Evolutionary conservation across 2,329 filamentous ascomycete genomes (phyloP).

Genomic region (Fusarium floridanum): DNA sequence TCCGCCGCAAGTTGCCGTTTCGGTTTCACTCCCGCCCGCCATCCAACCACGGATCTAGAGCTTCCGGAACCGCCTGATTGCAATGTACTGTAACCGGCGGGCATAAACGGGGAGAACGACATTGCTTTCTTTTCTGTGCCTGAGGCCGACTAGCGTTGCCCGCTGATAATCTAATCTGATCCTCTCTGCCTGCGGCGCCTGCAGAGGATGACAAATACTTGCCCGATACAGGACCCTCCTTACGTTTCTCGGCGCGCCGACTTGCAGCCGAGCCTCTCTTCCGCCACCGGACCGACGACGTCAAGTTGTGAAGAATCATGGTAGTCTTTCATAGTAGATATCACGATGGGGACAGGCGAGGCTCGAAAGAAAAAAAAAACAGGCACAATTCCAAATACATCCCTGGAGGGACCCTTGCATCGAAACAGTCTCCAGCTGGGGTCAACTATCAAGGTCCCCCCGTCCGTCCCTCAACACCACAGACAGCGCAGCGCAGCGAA

Average conservation of each 20-base stretch:
- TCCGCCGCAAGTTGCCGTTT: conserved; percentile 1
- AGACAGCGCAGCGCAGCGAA: neutral
- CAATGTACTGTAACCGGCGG: neutral
- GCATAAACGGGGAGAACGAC: neutral
- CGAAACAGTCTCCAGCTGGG: conserved; percentile 9
- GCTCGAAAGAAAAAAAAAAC: neutral
- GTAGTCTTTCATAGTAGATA: neutral
- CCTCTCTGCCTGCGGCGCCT: conserved; percentile 5
- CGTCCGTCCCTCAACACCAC: conserved; percentile 22
- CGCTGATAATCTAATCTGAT: conserved; percentile 43
- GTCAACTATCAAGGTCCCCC: conserved; percentile 39
- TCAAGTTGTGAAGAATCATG: conserved; percentile 4
- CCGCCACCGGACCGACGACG: conserved; percentile 1
- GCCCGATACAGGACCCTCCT: conserved; percentile 13
- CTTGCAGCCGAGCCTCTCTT: conserved; percentile 34
- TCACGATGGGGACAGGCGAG: conserved; percentile 3
- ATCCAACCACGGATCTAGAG: conserved; percentile 4
- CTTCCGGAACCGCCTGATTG: conserved; percentile 17
- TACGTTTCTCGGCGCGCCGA: conserved; percentile 35
- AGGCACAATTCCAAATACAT: conserved; percentile 33
- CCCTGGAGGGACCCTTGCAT: conserved; percentile 2
- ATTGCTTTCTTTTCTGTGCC: neutral
- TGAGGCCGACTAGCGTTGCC: neutral
- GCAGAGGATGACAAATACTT: conserved; percentile 39
- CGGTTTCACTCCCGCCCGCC: conserved; percentile 3